A percentile compares a stretch with the other conserved stretches of the same genome.
phyloP scores from a whole-genome alignment of 768 basidiomycete genomes.

The Calocybe gangraenosa region DNA sequence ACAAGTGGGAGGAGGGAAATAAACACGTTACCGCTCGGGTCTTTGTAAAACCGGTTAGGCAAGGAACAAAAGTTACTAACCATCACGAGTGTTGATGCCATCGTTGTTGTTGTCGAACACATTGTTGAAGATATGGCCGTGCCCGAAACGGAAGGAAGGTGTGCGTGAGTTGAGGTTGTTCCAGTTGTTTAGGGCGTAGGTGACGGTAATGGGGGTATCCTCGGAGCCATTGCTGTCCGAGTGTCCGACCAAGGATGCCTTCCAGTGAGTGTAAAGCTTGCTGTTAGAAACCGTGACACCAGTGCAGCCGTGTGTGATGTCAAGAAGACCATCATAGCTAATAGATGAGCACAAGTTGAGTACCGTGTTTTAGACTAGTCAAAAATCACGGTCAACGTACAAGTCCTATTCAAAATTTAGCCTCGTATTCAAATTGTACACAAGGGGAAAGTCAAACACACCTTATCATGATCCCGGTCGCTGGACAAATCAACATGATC shows the following conservation, averaged over 20 bases:
- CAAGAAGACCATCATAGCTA: slow-evolving; percentile 42
- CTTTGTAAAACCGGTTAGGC: not conserved
- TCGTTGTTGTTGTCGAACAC: slow-evolving; percentile 38
- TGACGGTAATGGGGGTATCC: slow-evolving; percentile 37
- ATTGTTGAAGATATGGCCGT: slow-evolving; percentile 44
- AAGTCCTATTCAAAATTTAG: slow-evolving; percentile 2
- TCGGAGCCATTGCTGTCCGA: slow-evolving; percentile 37
- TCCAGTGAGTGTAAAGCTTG: slow-evolving; percentile 43
- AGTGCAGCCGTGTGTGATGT: slow-evolving; percentile 40
- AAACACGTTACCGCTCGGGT: no score
- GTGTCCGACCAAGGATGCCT: slow-evolving; percentile 40
- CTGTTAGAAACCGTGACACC: slow-evolving; percentile 38
- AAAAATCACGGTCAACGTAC: not conserved
- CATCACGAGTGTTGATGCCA: slow-evolving; percentile 40
- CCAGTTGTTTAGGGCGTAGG: slow-evolving; percentile 40
- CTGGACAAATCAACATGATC: slow-evolving; percentile 43
- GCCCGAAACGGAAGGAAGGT: slow-evolving; percentile 42
- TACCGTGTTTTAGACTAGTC: not conserved
- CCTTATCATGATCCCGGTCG: slow-evolving; percentile 42
- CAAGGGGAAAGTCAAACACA: slow-evolving; percentile 2
- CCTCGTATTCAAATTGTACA: no score
- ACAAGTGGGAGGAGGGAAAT: not conserved
- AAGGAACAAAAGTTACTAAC: slow-evolving; percentile 20
- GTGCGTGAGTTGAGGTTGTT: slow-evolving; percentile 39
- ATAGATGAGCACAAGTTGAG: not conserved